phyloP scores from a whole-genome alignment of 164 flowering plant species.

The Litsea cubeba region DNA sequence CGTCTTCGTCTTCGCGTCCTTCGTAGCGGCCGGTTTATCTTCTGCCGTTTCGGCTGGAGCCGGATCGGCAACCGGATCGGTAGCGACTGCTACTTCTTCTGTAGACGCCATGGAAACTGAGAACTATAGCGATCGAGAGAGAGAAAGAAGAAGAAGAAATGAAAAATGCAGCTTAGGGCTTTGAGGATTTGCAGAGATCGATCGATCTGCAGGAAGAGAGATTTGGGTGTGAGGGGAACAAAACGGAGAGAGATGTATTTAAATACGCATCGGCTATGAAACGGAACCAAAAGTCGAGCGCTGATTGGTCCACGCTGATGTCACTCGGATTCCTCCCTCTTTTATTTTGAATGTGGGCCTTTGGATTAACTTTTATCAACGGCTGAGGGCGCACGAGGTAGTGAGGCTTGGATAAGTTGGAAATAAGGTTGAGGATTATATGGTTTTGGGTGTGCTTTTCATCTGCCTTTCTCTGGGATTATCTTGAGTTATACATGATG shows the following conservation, averaged over 20 bases:
- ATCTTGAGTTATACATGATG: slow-evolving; percentile 26
- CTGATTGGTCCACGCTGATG: slow-evolving; percentile 29
- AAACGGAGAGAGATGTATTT: slow-evolving; percentile 6
- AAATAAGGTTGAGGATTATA: slow-evolving; percentile 1
- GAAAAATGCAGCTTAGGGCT: background rate
- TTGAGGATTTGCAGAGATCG: background rate
- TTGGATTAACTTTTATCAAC: slow-evolving; percentile 32
- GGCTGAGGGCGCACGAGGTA: slow-evolving; percentile 6
- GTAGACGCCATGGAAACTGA: slow-evolving; percentile 20
- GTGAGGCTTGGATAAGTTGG: slow-evolving; percentile 6
- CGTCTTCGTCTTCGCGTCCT: slow-evolving; percentile 11
- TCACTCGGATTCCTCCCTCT: slow-evolving; percentile 26
- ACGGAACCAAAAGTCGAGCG: slow-evolving; percentile 8
- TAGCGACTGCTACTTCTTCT: slow-evolving; percentile 12
- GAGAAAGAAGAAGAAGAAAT: background rate
- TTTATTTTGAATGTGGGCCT: slow-evolving; percentile 22
- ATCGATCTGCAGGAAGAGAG: background rate
- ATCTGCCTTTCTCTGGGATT: slow-evolving; percentile 21
- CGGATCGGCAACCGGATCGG: slow-evolving; percentile 10
- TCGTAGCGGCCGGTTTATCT: slow-evolving; percentile 7
- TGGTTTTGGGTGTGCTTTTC: slow-evolving; percentile 46
- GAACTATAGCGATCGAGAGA: background rate
- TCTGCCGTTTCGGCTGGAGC: slow-evolving; percentile 6
- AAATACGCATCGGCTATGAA: slow-evolving; percentile 17
- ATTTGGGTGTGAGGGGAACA: background rate